Base-by-base conservation (phyloP, 495 filamentous ascomycete species). In the Barbatosphaeria neglecta region DNA sequence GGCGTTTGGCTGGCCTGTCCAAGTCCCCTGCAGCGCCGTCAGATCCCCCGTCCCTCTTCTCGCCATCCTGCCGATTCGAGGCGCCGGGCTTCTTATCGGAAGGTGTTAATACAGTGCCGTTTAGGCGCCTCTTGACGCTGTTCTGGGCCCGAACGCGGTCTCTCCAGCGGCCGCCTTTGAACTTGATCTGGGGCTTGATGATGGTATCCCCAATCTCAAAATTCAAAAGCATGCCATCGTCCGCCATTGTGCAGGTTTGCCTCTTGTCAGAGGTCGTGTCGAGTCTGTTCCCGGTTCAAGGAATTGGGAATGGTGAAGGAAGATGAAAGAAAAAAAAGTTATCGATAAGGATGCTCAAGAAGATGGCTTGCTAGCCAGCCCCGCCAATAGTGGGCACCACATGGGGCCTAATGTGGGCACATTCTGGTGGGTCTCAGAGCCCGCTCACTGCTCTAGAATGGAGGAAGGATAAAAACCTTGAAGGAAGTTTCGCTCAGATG, bases 151-250 rank as follows among this genome's bases (percentile, higher is more conserved):
- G 80, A 43, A 88, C 67, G 46, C 93, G 73, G 58, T 95, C 92
- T 58, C 81, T 85, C 92, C 92, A 98, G 51, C 78, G 78, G 13
- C 92, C 92, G 48, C 92, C 92, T 62, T 81, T 89, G 60, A 94
- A 87, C 50, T 78, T 82, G 40, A 76, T 71, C 39, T 78, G 73
- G 4, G 74, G 73, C 46, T 81, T 83, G 0, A 72, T 24, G 0
- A 68, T 65, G 15, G 69, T 72, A 52, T 86, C 84, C 13, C 74
- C 72, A 23, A 92, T 68, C 45, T 84, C 76, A 59, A 96, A 96
- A 60, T 98, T 97, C 61, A 96, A 72, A 41, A 96, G 76, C 78
- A 98, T 83, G 43, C 87, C 88, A 82, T 94, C 86, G 69, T 96
- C 88, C 18, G 87, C 87, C 90, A 95, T 96, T n/a, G 31, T 35